Conservation (phyloP, 2,329 filamentous ascomycete genomes). For the Alternaria infectoria region DNA sequence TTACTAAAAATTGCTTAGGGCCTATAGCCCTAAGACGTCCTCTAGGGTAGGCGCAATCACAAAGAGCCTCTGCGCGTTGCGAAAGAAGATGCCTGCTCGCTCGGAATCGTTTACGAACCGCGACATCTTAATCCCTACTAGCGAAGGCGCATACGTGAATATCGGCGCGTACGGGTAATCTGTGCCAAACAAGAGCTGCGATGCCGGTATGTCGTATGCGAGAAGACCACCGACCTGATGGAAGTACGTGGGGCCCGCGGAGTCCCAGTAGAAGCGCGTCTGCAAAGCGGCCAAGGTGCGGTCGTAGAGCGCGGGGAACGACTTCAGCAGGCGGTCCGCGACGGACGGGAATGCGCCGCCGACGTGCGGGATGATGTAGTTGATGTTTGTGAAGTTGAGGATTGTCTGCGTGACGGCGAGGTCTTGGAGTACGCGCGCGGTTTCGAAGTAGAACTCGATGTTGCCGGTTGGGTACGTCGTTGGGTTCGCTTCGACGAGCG, state of each 20-base stretch:
- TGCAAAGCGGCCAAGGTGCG: neutral
- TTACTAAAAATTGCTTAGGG: too few species aligned
- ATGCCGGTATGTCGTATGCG: constrained; percentile 4
- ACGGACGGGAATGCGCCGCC: constrained; percentile 13
- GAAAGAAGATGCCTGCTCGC: neutral
- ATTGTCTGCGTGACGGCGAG: constrained; percentile 7
- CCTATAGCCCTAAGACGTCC: too few species aligned
- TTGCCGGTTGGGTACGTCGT: constrained; percentile 6
- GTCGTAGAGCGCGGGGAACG: constrained; percentile 1
- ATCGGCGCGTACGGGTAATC: constrained; percentile 11
- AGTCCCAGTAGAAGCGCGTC: constrained; percentile 12
- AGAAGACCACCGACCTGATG: constrained; percentile 8
- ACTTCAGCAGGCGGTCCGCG: constrained; percentile 3
- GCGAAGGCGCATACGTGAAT: neutral
- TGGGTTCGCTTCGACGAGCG: constrained; percentile 1
- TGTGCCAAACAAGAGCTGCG: constrained; percentile 11
- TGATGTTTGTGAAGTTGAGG: constrained; percentile 12
- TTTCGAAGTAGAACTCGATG: constrained; percentile 19
- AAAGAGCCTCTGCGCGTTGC: neutral
- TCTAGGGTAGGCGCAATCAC: neutral
- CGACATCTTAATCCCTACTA: constrained; percentile 1
- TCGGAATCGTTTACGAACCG: neutral
- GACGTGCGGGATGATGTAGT: constrained; percentile 14
- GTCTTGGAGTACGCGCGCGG: constrained; percentile 10
- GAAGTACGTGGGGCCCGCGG: constrained; percentile 11